A percentile compares a stretch with the other conserved stretches of the same genome.
These are phyloP conservation scores for Russula sp. DNA, from an alignment of 768 basidiomycete genomes.

Conservation along the genomic window DNA sequence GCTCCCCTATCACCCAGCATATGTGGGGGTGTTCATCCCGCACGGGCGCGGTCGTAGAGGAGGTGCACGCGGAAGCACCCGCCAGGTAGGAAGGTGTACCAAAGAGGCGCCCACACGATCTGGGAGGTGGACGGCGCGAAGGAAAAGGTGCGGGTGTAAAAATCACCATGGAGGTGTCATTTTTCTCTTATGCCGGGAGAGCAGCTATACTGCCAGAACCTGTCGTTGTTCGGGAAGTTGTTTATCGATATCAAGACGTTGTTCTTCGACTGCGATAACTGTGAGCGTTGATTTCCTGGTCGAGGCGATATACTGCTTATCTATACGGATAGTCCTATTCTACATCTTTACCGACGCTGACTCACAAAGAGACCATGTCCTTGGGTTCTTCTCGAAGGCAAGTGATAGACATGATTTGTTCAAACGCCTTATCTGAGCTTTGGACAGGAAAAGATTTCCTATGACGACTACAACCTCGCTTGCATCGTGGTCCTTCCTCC, in stretches of 20 bases:
- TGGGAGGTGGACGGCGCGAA: conserved; percentile 93
- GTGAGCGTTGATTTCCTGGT: conserved; percentile 38
- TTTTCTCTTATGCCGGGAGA: not conserved
- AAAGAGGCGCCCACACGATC: conserved; percentile 81
- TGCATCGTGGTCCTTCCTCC: conserved; percentile 96
- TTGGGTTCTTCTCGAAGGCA: conserved; percentile 72
- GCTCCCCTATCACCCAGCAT: not conserved
- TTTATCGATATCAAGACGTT: conserved; percentile 98
- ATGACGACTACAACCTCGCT: conserved; percentile 95
- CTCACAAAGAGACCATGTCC: conserved; percentile 70
- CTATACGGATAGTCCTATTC: conserved; percentile 59
- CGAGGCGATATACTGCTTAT: conserved; percentile 3
- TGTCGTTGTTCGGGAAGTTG: conserved; percentile 94
- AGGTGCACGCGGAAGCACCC: conserved; percentile 64
- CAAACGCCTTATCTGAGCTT: not conserved
- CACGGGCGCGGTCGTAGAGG: conserved; percentile 38
- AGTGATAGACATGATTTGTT: not conserved
- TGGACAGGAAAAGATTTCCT: conserved; percentile 82
- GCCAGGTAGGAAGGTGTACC: conserved; percentile 87
- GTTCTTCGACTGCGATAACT: conserved; percentile 86
- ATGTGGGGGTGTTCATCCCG: not conserved
- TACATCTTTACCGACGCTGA: conserved; percentile 88
- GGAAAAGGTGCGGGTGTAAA: conserved; percentile 55
- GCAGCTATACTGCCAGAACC: conserved; percentile 93
- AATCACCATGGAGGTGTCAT: not conserved